These are phyloP conservation scores for Colletotrichum camelliae DNA, from an alignment of 2,329 filamentous ascomycete species.

Conservation along the genomic window DNA sequence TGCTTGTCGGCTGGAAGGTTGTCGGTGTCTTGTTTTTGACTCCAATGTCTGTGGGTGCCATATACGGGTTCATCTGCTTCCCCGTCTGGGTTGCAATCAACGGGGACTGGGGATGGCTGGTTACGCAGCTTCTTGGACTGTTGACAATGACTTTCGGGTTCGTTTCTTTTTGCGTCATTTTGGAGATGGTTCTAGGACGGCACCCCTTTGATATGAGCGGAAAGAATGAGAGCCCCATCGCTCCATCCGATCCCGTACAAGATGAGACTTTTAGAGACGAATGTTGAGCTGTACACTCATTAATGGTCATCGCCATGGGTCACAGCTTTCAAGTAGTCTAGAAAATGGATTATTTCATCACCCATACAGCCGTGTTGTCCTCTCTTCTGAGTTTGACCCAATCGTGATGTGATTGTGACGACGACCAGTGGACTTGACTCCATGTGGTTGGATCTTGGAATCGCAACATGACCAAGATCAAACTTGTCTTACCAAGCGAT, in stretches of 20 bases:
- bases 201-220: background rate
- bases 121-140: background rate
- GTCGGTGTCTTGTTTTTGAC: background rate
- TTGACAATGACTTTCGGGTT: rapidly evolving
- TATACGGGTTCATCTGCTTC: background rate
- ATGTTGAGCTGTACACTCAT: background rate
- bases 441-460: background rate
- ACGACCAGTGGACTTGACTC: background rate
- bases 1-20: background rate
- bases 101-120: background rate
- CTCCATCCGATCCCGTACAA: background rate
- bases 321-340: no score
- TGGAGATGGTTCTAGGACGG: background rate
- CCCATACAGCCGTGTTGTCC: no score
- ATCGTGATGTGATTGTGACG: no score
- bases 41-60: background rate
- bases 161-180: background rate
- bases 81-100: background rate
- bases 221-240: background rate
- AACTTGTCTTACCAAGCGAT: background rate
- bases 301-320: no score
- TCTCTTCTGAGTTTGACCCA: no score
- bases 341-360: no score
- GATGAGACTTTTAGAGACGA: background rate
- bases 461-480: background rate